Conservation (phyloP, 352 stramenopile genomes). For the Phytopythium montanum region DNA sequence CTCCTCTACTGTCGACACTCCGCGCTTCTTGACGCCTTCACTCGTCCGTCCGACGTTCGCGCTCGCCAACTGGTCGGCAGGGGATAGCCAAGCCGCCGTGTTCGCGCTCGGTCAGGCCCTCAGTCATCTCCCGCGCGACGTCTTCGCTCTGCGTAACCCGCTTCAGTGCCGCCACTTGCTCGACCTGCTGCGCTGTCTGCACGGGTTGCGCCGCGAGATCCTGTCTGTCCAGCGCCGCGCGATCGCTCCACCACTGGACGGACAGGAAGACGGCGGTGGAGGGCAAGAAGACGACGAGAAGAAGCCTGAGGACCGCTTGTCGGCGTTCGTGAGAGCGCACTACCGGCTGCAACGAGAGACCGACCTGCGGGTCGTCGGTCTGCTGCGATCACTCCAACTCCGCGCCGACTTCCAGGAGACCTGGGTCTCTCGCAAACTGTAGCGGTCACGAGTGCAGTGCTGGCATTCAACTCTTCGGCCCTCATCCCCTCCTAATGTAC, state of each 20-base stretch:
- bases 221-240: slow-evolving; percentile 15
- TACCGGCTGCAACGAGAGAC: slow-evolving; percentile 24
- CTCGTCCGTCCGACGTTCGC: slow-evolving; percentile 38
- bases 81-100: slow-evolving; percentile 17
- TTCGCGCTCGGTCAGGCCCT: slow-evolving; percentile 29
- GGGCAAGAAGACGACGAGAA: slow-evolving; percentile 3
- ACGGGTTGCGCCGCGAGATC: slow-evolving; percentile 29
- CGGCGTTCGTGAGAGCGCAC: slow-evolving; percentile 1
- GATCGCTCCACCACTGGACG: not conserved
- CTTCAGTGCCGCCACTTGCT: slow-evolving; percentile 25
- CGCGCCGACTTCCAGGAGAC: slow-evolving; percentile 45
- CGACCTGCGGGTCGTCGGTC: slow-evolving; percentile 17
- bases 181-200: slow-evolving; percentile 20
- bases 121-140: slow-evolving; percentile 27
- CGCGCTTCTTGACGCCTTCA: slow-evolving; percentile 4
- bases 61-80: slow-evolving; percentile 18
- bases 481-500: not conserved
- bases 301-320: not conserved
- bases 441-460: not conserved
- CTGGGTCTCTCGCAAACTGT: slow-evolving; percentile 16
- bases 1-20: not conserved
- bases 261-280: not conserved
- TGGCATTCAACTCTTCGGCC: not conserved
- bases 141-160: slow-evolving; percentile 41
- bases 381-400: slow-evolving; percentile 31